Base-by-base conservation (phyloP, 345 rosid genomes). In the Populus nigra region DNA sequence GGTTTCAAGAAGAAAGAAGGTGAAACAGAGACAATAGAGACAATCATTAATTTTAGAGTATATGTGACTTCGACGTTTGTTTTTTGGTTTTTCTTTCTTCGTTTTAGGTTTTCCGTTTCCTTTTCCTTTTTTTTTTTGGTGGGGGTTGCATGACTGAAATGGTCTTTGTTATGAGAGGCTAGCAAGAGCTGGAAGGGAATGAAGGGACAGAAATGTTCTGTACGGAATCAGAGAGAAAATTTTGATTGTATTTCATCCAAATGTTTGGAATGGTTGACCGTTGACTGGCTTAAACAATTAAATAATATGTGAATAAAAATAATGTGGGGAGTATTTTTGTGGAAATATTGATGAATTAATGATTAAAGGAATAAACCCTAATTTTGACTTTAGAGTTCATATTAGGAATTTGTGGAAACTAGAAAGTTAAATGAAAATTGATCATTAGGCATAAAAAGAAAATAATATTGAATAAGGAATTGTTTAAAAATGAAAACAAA, bases 171-270 rank as follows among this genome's bases (percentile, higher is more conserved):
- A 5, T 11, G 49, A 31, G 62, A 10, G 66, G 66, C 8, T 16
- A 22, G 47, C 31, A 68, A 57, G 39, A 13, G 20, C 8, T 63
- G 63, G 78, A 65, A 62, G 62, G 70, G 47, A 82, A 74, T 20
- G 81, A 27, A 75, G 50, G 78, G 81, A 31, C 69, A 65, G 65
- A 67, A 76, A 50, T 65, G 59, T 70, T n/a, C 6, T 31, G 39
- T 31, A n/a, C 65, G 67, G 20, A 45, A 31, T 65, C 47, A 69
- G 11, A 25, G 63, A 23, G 73, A 33, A 50, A 23, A 13, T 53
- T 0, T 22, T 68, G 69, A 65, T 75, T 61, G 5, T 17, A 0
- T 17, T 50, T 5, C 5, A 50, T 50, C 57, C 57, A 18, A 16
- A 2, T 17, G 17, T 50, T 5, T 17, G 38, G 70, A 62, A 16